Percentiles rank a stretch among this genome's conserved stretches.
Evolutionary conservation across 73 alveolate species (phyloP).

Genomic region (Uronychia binucleata): DNA sequence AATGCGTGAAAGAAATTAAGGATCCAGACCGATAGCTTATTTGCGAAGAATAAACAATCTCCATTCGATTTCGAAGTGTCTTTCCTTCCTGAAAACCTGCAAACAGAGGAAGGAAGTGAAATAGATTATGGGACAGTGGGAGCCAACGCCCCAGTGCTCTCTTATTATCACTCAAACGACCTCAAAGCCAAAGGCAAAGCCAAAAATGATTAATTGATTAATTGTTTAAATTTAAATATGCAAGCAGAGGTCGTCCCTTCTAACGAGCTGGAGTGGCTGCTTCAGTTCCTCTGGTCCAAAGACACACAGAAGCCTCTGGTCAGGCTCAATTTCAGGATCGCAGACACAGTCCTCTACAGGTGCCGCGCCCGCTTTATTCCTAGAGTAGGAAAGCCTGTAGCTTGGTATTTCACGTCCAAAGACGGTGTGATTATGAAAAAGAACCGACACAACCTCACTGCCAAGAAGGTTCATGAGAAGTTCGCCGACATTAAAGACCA

Average conservation of each 20-base stretch:
- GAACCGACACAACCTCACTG: background rate
- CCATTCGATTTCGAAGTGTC: too few species aligned
- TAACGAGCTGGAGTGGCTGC: background rate
- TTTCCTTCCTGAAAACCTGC: too few species aligned
- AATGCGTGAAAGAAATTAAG: too few species aligned
- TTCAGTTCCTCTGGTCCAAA: background rate
- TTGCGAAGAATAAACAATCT: too few species aligned
- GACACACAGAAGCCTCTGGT: background rate
- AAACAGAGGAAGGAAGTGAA: too few species aligned
- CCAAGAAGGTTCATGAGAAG: slow-evolving; percentile 6
- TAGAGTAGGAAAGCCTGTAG: background rate
- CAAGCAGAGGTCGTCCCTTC: background rate
- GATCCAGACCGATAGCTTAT: too few species aligned
- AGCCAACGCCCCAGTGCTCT: background rate
- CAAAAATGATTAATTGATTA: background rate
- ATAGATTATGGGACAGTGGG: too few species aligned
- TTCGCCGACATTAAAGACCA: background rate
- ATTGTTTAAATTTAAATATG: background rate
- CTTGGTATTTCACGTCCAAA: background rate
- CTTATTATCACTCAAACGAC: background rate
- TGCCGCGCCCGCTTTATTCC: background rate
- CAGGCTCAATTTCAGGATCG: background rate
- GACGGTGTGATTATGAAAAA: background rate
- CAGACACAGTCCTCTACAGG: background rate
- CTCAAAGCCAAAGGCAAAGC: background rate